These are phyloP conservation scores for Plicaturopsis crispa DNA, from an alignment of 768 basidiomycete genomes.

Conservation along the genomic window DNA sequence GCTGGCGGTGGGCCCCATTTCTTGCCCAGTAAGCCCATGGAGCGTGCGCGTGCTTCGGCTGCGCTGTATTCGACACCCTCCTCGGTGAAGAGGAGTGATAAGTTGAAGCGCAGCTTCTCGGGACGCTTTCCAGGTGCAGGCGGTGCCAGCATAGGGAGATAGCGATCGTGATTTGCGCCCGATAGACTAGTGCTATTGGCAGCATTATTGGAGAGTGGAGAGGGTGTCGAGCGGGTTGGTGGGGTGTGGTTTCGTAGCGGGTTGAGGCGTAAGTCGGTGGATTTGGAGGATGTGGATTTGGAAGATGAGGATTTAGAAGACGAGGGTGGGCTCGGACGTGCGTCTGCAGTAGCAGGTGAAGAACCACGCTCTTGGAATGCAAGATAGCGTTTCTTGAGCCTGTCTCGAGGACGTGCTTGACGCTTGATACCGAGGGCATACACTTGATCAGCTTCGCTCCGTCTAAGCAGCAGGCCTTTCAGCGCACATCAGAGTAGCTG, in stretches of 20 bases:
- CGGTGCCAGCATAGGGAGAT: slow-evolving; percentile 69
- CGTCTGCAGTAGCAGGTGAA: slow-evolving; percentile 20
- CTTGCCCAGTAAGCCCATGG: slow-evolving; percentile 78
- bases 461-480: too few relatives aligned
- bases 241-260: slow-evolving; percentile 14
- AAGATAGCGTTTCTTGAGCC: slow-evolving; percentile 73
- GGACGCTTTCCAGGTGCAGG: slow-evolving; percentile 61
- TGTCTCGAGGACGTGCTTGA: slow-evolving; percentile 73
- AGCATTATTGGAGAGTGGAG: slow-evolving; percentile 6
- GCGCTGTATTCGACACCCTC: slow-evolving; percentile 78
- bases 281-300: slow-evolving; percentile 16
- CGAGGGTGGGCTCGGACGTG: slow-evolving; percentile 16
- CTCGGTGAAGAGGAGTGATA: slow-evolving; percentile 65
- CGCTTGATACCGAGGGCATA: slow-evolving; percentile 80
- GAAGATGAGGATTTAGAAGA: slow-evolving; percentile 18
- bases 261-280: slow-evolving; percentile 24
- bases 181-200: too few relatives aligned
- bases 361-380: slow-evolving; percentile 54
- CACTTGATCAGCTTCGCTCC: slow-evolving; percentile 69
- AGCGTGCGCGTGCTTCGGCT: slow-evolving; percentile 75
- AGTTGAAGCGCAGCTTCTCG: slow-evolving; percentile 63
- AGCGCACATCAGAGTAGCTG: too few relatives aligned
- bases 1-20: slow-evolving; percentile 70
- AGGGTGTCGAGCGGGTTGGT: slow-evolving; percentile 10
- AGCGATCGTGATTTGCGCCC: slow-evolving; percentile 32